Conservation (phyloP, 2,329 filamentous ascomycete species). For the Fusarium phyllophilum region DNA sequence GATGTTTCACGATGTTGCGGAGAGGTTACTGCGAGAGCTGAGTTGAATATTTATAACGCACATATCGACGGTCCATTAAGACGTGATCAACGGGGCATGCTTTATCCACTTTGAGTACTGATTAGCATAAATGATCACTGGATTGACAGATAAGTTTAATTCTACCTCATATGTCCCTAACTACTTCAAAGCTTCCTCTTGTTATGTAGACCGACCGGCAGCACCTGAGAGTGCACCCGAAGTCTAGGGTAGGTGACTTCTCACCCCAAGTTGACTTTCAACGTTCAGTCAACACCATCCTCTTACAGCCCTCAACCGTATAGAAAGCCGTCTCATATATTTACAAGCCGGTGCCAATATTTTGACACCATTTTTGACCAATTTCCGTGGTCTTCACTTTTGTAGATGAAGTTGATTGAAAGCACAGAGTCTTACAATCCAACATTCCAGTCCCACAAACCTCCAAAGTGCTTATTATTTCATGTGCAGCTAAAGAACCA, state of each 20-base stretch:
- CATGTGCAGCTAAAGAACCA: neutral
- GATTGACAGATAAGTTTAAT: accelerated
- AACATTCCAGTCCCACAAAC: no score
- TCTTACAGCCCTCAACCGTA: neutral
- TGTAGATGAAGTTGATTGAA: neutral
- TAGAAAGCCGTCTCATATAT: neutral
- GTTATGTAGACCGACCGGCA: no score
- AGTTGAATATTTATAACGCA: neutral
- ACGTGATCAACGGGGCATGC: neutral
- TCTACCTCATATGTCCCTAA: accelerated
- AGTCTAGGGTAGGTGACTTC: neutral
- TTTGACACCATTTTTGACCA: neutral
- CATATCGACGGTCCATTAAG: neutral
- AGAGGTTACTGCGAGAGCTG: neutral
- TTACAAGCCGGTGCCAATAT: neutral
- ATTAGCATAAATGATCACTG: no score
- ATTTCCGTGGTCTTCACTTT: neutral
- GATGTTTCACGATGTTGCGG: no score
- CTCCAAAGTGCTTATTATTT: neutral
- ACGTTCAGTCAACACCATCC: no score
- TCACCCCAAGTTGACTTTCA: no score
- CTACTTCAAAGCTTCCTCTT: neutral
- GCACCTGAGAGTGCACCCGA: accelerated
- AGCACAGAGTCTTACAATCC: accelerated
- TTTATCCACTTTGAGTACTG: neutral